Evolutionary conservation across 2,329 filamentous ascomycete genomes (phyloP).

Genomic region (Colletotrichum liriopes): DNA sequence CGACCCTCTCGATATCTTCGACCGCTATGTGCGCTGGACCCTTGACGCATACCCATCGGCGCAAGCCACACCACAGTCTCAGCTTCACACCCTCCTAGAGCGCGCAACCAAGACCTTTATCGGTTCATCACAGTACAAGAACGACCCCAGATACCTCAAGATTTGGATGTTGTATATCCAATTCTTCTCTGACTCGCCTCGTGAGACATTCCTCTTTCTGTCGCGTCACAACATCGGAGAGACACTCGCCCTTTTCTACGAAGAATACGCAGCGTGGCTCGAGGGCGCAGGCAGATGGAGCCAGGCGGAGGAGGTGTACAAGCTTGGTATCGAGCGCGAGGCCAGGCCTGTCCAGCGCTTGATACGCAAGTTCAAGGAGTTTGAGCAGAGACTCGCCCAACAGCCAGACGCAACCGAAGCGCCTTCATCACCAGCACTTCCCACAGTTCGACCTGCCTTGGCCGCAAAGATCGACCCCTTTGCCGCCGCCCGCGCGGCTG

Average conservation of each 20-base stretch:
- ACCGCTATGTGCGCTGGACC: slow-evolving; percentile 98
- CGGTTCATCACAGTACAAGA: slow-evolving; percentile 89
- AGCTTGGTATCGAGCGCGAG: slow-evolving; percentile 89
- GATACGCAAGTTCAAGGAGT: slow-evolving; percentile 92
- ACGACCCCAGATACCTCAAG: slow-evolving; percentile 93
- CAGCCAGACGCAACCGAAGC: slow-evolving; percentile 74
- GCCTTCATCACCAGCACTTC: slow-evolving; percentile 89
- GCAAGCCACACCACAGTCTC: slow-evolving; percentile 92
- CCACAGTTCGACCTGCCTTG: slow-evolving; percentile 85
- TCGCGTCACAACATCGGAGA: slow-evolving; percentile 92
- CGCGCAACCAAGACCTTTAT: slow-evolving; percentile 93
- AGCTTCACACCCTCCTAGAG: slow-evolving; percentile 89
- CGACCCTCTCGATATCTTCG: slow-evolving; percentile 95
- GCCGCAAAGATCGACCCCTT: slow-evolving; percentile 91
- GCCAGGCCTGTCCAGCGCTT: slow-evolving; percentile 87
- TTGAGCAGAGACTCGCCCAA: slow-evolving; percentile 83
- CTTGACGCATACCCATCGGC: slow-evolving; percentile 94
- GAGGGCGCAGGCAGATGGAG: slow-evolving; percentile 87
- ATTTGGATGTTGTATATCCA: slow-evolving; percentile 96
- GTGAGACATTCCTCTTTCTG: slow-evolving; percentile 93
- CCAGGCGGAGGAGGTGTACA: slow-evolving; percentile 95
- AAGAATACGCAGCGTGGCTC: slow-evolving; percentile 95
- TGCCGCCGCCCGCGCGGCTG: slow-evolving; percentile 66
- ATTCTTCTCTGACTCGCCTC: slow-evolving; percentile 92
- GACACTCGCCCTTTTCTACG: slow-evolving; percentile 90